These are phyloP conservation scores for Musa itinerans DNA, from an alignment of 176 grass and related monocot genomes.

Conservation along the genomic window DNA sequence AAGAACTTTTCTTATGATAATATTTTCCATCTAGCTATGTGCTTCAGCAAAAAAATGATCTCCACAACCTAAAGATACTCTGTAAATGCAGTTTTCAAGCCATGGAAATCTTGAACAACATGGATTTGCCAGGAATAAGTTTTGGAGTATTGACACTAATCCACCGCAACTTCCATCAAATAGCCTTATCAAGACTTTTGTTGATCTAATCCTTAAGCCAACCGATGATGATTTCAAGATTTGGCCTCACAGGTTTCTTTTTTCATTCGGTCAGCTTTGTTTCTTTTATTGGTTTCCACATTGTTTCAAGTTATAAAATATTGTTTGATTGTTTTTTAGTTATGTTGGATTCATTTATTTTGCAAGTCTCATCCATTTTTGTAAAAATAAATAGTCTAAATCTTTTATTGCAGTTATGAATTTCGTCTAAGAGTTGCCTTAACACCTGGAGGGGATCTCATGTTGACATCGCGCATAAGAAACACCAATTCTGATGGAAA, in stretches of 20 bases:
- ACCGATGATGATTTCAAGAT: slow-evolving; percentile 63
- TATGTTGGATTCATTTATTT: neutral
- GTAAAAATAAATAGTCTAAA: neutral
- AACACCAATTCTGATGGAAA: slow-evolving; percentile 15
- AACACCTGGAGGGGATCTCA: slow-evolving; percentile 10
- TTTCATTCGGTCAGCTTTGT: neutral
- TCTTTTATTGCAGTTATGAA: slow-evolving; percentile 12
- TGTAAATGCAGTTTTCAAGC: slow-evolving; percentile 63
- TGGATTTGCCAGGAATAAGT: slow-evolving; percentile 70
- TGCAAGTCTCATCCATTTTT: neutral
- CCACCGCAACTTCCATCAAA: slow-evolving; percentile 59
- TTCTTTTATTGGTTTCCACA: neutral
- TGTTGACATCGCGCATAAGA: slow-evolving; percentile 12
- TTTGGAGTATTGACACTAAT: slow-evolving; percentile 62
- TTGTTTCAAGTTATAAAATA: neutral
- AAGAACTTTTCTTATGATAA: slow-evolving; percentile 28
- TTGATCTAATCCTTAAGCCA: slow-evolving; percentile 73
- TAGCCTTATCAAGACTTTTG: slow-evolving; percentile 51
- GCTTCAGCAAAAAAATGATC: neutral
- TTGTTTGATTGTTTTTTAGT: neutral
- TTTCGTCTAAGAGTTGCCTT: slow-evolving; percentile 18
- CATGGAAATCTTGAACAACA: slow-evolving; percentile 84
- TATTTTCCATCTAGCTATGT: slow-evolving; percentile 16
- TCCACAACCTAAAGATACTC: slow-evolving; percentile 8
- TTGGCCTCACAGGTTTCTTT: slow-evolving; percentile 76